phyloP scores from a whole-genome alignment of 1,139 yeast genomes.

The Yamadazyma taylorii region DNA sequence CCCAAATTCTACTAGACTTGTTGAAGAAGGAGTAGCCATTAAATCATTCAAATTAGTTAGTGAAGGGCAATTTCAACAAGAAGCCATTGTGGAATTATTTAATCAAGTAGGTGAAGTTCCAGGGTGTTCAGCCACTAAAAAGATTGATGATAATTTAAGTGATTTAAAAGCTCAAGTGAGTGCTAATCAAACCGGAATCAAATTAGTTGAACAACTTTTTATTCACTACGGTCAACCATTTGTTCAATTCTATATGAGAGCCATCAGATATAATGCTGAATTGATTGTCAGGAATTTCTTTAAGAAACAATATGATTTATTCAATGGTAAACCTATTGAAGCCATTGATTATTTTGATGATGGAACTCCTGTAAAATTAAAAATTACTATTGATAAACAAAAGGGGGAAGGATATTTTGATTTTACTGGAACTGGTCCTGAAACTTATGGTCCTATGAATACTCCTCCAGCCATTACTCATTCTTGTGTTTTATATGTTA shows the following conservation, averaged over 20 bases:
- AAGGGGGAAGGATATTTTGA: slow-evolving; percentile 43
- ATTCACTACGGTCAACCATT: slow-evolving; percentile 35
- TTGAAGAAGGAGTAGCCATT: slow-evolving; percentile 47
- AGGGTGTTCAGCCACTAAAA: slow-evolving; percentile 47
- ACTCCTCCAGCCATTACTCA: slow-evolving; percentile 66
- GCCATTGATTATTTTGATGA: slow-evolving; percentile 46
- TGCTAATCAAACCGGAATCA: slow-evolving; percentile 43
- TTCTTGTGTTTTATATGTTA: slow-evolving; percentile 78
- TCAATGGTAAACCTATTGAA: slow-evolving; percentile 34
- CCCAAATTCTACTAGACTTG: slow-evolving; percentile 44
- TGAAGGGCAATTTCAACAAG: slow-evolving; percentile 42
- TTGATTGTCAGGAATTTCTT: slow-evolving; percentile 39
- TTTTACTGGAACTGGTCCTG: slow-evolving; percentile 43
- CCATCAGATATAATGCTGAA: slow-evolving; percentile 45
- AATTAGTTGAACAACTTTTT: slow-evolving; percentile 29
- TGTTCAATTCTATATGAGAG: slow-evolving; percentile 41
- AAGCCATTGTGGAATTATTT: slow-evolving; percentile 35
- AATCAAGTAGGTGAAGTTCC: slow-evolving; percentile 48
- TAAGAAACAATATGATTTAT: slow-evolving; percentile 34
- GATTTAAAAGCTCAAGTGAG: slow-evolving; percentile 48
- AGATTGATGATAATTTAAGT: slow-evolving; percentile 41
- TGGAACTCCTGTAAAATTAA: slow-evolving; percentile 42
- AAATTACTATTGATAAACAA: slow-evolving; percentile 32
- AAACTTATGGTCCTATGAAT: slow-evolving; percentile 45
- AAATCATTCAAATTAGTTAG: slow-evolving; percentile 39